Evolutionary conservation across 768 basidiomycete genomes (phyloP), one percentile per base, ranked within the genome.

Genomic region (Suillus fuscotomentosus): DNA sequence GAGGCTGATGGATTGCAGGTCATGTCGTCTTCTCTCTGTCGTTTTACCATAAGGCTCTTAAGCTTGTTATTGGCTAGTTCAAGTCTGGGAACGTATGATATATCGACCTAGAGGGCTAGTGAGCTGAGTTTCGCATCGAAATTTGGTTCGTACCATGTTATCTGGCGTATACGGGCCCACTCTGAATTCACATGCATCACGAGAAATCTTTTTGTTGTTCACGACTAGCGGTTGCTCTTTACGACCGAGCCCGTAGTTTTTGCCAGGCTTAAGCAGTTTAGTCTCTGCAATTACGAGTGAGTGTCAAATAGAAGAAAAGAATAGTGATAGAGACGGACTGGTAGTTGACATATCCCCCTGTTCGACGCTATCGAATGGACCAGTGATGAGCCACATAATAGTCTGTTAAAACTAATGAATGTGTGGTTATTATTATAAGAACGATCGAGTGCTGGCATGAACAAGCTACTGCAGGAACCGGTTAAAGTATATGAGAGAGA

Each of bases 181-280:
- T 6, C 77, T 75, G 62, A 93, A 83, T 56, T 80, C 74, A 56
- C 84, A 86, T 66, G 90, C 87, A 24, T 84, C 77, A 36, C 82
- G 80, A 0, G 91, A 92, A 54, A 94, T 80, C 71, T 85, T 88
- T 70, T 86, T 87, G 76, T 80, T 82, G 64, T 82, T 83, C 54
- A 92, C 75, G 5, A 80, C 36, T 2, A 93, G 76, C 0, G 79
- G 78, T 50, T 75, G 74, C 1, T 81, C 84, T 73, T 84, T 88
- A 48, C 91, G 80, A 17, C 90, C 89, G 1, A 92, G 67, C 0
- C 69, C 43, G 63, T 90, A 87, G 14, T 77, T 78, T 43, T 74
- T 80, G 17, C 83, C 83, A 2, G 88, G 79, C 72, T 88, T 91
- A 51, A 93, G 78, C 24, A 91, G 73, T 70, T 91, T 92, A 15